Base-by-base conservation (phyloP, 495 filamentous ascomycete genomes). In the Lentithecium fluviatile region DNA sequence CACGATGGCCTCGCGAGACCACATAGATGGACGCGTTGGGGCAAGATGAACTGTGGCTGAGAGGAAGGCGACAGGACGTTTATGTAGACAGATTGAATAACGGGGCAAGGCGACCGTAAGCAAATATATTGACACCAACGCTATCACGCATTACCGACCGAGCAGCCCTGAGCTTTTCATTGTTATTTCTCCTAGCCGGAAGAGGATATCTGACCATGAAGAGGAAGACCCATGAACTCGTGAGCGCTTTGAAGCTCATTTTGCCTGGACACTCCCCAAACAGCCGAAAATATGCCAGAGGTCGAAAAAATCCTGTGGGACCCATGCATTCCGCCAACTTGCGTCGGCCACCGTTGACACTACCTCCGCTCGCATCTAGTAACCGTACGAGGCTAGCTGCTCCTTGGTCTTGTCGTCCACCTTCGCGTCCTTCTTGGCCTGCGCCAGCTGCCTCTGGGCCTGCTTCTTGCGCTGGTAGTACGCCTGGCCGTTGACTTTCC, bases 391-490 rank as follows among this genome's bases (percentile, higher is more conserved):
- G 74, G 83, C 86, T 72, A 90, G 78, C 77, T 89, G 83, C 77
- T 75, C 76, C 80, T 85, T 85, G 69, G 79, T 81, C 77, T 84
- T 82, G 52, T 79, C 83, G 81, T 92, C 86, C 78, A 95, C 88
- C 74, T 83, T 90, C 60, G 91, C 91, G 75, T 79, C 87, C 87
- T 92, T 90, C 83, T 94, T 84, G 70, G 94, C 93, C 75, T 96
- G 88, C 68, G 85, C 81, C 58, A 96, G 81, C 80, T 90, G 89
- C 83, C 86, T 91, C 76, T 86, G 84, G 69, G 88, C 87, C 56
- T 86, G 83, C 91, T 95, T 95, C 94, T 97, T 98, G 84, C 91
- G 90, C 81, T 91, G 90, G 84, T 98, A 98, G 88, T 97, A 98
- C 75, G 94, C 94, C 71, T 88, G 85, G 73, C 91, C 89, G 87